Percentiles rank a stretch among this genome's conserved stretches.
These are phyloP conservation scores for Cladosporium sp. DNA, from an alignment of 2,329 filamentous ascomycete genomes.

Conservation along the genomic window DNA sequence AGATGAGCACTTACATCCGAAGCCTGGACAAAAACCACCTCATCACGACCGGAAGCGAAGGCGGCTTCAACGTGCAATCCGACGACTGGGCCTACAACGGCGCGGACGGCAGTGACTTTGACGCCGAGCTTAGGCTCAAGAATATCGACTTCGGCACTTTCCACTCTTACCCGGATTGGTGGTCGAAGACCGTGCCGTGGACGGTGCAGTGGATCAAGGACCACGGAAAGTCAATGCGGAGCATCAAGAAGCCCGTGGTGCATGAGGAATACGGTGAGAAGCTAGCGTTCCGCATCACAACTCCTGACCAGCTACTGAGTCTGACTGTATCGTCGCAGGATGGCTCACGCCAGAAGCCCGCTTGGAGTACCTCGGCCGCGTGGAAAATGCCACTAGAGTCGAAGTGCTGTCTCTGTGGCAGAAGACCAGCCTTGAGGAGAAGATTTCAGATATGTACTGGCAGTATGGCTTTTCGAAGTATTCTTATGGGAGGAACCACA, in stretches of 20 bases:
- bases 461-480: slow-evolving; percentile 50
- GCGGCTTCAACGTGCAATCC: slow-evolving; percentile 21
- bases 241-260: slow-evolving; percentile 49
- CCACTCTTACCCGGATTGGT: slow-evolving; percentile 55
- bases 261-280: slow-evolving; percentile 47
- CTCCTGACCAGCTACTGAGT: neutral
- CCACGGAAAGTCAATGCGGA: slow-evolving; percentile 43
- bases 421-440: slow-evolving; percentile 42
- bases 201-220: slow-evolving; percentile 52
- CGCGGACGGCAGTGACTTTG: slow-evolving; percentile 51
- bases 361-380: slow-evolving; percentile 42
- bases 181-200: slow-evolving; percentile 50
- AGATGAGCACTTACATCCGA: slow-evolving; percentile 54
- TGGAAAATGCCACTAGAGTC: slow-evolving; percentile 40
- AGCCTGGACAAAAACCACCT: slow-evolving; percentile 48
- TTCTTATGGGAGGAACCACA: slow-evolving; percentile 51
- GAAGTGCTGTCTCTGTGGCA: slow-evolving; percentile 50
- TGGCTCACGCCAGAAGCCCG: slow-evolving; percentile 50
- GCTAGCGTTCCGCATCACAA: no score
- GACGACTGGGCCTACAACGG: slow-evolving; percentile 37
- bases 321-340: slow-evolving; percentile 20
- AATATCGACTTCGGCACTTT: slow-evolving; percentile 53
- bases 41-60: slow-evolving; percentile 51
- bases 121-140: slow-evolving; percentile 44
- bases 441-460: slow-evolving; percentile 53